Base-by-base conservation (phyloP, 2,329 filamentous ascomycete genomes). In the Penicillium expansum region DNA sequence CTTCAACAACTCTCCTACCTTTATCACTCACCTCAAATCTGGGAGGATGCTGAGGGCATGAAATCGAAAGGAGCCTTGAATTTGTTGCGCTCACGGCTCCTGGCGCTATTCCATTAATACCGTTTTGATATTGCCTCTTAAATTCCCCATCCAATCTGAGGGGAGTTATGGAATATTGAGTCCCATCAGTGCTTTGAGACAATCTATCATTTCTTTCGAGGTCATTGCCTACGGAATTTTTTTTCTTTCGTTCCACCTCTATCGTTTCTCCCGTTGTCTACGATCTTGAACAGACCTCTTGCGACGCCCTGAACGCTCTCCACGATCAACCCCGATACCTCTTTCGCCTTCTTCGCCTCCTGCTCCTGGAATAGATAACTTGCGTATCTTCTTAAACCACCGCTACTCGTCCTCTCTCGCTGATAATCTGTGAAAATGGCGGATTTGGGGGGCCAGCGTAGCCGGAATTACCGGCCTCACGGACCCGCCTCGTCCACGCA, bases 391-490 rank as follows among this genome's bases (percentile, higher is more conserved):
- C 47, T 37, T 35, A 42, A 51, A 53, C 42, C 50, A 33, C 35
- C 29, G 29, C 27, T 27, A 29, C 16, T 27, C 29, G n/a, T 55
- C 29, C 29, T 48, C 22, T 44, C 52, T 59, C 45, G 42, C 51
- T 45, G 45, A 41, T 35, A 39, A 37, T 43, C 50, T 41, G 56
- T 58, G 45, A 69, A 64, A 57, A 86, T 86, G 86, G 85, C 86
- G 72, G 85, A 88, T 72, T 83, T 87, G 76, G 78, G 82, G 71
- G 74, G 81, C 64, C 85, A 86, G 70, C 82, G 85, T 72, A 83
- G 83, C 67, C 80, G 85, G 72, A 80, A 82, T 69, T 81, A 85
- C 75, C 78, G 83, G 72, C 74, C 79, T 61, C 81, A 84, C 71
- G 82, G 79, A 59, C 79, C 80, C 70, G 74, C 81, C 51, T 78